These are phyloP conservation scores for Xerocomus potaroensis DNA, from an alignment of 768 basidiomycete genomes.

Conservation along the genomic window DNA sequence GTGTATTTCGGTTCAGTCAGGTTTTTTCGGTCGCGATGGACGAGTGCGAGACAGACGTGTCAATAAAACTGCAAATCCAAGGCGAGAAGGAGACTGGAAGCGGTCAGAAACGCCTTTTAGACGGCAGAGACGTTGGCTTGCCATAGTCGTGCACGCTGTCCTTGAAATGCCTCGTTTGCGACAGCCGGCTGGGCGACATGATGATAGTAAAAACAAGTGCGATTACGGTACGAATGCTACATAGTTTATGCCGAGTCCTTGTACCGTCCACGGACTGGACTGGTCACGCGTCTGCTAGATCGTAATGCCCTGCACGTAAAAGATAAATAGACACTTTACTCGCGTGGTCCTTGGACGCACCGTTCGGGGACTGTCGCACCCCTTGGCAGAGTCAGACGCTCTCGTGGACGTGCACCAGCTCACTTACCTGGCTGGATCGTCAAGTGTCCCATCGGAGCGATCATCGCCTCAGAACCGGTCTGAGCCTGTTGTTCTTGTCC, in stretches of 20 bases:
- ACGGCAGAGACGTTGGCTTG: constrained; percentile 19
- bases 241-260: too few species aligned
- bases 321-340: too few species aligned
- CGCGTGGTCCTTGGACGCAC: too few species aligned
- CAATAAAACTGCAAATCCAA: constrained; percentile 50
- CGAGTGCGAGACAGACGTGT: constrained; percentile 46
- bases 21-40: not conserved
- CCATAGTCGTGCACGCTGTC: constrained; percentile 42
- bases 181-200: constrained; percentile 3
- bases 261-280: not conserved
- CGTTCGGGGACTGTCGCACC: constrained; percentile 3
- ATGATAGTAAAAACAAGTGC: not conserved
- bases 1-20: constrained; percentile 5
- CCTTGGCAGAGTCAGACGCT: not conserved
- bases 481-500: constrained; percentile 19
- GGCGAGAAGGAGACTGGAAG: constrained; percentile 27
- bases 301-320: too few species aligned
- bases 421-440: constrained; percentile 16
- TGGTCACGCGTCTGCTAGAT: too few species aligned
- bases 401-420: not conserved
- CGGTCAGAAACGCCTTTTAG: too few species aligned
- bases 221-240: too few species aligned
- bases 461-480: constrained; percentile 15
- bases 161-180: constrained; percentile 29
- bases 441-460: constrained; percentile 18